These are phyloP conservation scores for Ganoderma resinaceum DNA, from an alignment of 1,284 basidiomycete genomes.

Conservation along the genomic window DNA sequence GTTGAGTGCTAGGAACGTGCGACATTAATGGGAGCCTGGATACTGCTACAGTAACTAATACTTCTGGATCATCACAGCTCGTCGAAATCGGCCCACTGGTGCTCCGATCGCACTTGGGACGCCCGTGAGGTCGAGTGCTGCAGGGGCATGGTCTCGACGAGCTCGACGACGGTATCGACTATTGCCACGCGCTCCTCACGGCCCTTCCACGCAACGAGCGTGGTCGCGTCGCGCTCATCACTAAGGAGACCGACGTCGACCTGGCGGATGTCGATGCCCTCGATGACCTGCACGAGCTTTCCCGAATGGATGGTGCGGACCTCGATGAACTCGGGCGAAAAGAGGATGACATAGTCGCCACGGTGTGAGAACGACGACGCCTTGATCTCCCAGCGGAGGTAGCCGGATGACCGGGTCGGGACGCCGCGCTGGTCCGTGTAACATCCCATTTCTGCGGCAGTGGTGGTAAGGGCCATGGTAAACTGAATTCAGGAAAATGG, in stretches of 20 bases:
- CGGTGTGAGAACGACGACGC: constrained; percentile 66
- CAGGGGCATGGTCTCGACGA: constrained; percentile 62
- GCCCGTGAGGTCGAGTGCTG: constrained; percentile 52
- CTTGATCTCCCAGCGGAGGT: constrained; percentile 78
- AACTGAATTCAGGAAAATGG: background rate
- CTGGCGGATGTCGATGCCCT: constrained; percentile 70
- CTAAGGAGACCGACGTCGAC: constrained; percentile 54
- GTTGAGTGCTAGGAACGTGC: background rate
- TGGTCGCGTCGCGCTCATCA: constrained; percentile 54
- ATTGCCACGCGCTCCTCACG: constrained; percentile 59
- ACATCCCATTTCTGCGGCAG: constrained; percentile 59
- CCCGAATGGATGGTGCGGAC: constrained; percentile 68
- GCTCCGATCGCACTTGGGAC: constrained; percentile 27
- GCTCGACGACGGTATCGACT: constrained; percentile 67
- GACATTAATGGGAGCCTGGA: background rate
- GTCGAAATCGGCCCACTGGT: constrained; percentile 77
- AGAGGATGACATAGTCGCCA: constrained; percentile 68
- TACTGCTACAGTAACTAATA: background rate
- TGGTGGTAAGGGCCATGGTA: background rate
- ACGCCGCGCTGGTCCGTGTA: constrained; percentile 75
- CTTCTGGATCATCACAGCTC: background rate
- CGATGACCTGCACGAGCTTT: constrained; percentile 76
- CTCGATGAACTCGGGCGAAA: constrained; percentile 78
- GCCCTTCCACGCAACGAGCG: constrained; percentile 68
- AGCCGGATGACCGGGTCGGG: constrained; percentile 64